Base-by-base conservation (phyloP, 305 asterid species). In the Fraxinus baroniana region DNA sequence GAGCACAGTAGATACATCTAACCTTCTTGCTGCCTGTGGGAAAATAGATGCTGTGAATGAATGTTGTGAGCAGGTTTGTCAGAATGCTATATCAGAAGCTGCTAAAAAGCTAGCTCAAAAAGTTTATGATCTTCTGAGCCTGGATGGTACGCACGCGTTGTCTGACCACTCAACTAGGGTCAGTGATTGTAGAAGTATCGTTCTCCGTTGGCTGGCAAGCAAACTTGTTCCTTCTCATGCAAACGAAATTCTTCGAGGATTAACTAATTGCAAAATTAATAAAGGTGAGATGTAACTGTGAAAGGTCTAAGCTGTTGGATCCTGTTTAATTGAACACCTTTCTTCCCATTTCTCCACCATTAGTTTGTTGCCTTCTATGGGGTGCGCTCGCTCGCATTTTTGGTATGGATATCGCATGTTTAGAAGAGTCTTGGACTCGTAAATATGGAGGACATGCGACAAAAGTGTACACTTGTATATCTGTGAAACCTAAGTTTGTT, bases 21-120 rank as follows among this genome's bases (percentile, higher is more conserved):
- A 80, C 86, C 97, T 96, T 87, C 95, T 96, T 76, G 90, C 94
- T 77, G 89, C 95, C 18, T 96, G 99, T 81, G 93, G 87, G 82
- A 93, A 91, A 92, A 92, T 94, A 44, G 94, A 96, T 88, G 86
- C 71, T 55, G 96, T 94, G 68, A 96, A 91, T 66, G 99, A 96
- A 88, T 96, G 99, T 84, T 96, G 99, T 79, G 90, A 91, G 88
- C 97, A 96, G 88, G 92, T 90, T 78, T 96, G 99, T 86, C 96
- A 93, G 90, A 92, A 91, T 85, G 97, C 99, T 28, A 90, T 96
- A 81, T 82, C 91, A 64, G 97, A 93, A 84, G 98, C 98, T 81
- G 94, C 98, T 78, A 90, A 86, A 83, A 91, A 91, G 87, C 97
- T 96, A 75, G 96, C 97, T 10, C 85, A 83, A 57, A 92, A 89